phyloP scores from a whole-genome alignment of 805 yeast species.

The Yamadazyma ubonensis region DNA sequence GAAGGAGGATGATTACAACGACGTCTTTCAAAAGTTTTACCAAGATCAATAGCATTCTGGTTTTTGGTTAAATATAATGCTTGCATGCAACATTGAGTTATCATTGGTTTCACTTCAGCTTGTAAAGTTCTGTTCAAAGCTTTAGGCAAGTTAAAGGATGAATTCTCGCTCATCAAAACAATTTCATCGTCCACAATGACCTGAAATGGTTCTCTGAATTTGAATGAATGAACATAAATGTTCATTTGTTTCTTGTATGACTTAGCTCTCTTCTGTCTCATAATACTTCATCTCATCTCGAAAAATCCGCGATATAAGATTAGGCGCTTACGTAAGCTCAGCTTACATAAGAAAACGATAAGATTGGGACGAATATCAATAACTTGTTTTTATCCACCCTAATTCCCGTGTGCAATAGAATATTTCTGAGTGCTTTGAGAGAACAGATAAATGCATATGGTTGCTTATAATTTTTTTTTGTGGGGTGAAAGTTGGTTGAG shows the following conservation, averaged over 20 bases:
- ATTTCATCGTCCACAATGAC: conserved; percentile 81
- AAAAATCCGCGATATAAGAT: conserved; percentile 1
- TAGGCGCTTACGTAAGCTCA: background rate
- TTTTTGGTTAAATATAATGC: conserved; percentile 70
- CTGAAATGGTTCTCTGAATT: conserved; percentile 92
- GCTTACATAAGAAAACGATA: too few species aligned
- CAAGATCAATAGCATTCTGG: conserved; percentile 75
- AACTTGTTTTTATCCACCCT: too few species aligned
- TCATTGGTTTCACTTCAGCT: conserved; percentile 82
- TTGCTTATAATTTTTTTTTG: too few species aligned
- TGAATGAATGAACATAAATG: conserved; percentile 79
- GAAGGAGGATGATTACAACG: conserved; percentile 82
- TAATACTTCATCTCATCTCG: conserved; percentile 23
- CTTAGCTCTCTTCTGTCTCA: conserved; percentile 97
- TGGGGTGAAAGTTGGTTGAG: too few species aligned
- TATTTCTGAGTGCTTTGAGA: too few species aligned
- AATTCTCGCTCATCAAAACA: conserved; percentile 60
- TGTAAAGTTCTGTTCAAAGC: conserved; percentile 81
- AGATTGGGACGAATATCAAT: too few species aligned
- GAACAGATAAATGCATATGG: too few species aligned
- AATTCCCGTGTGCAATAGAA: too few species aligned
- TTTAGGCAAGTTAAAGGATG: conserved; percentile 76
- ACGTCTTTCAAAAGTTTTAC: conserved; percentile 85
- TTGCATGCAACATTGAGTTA: conserved; percentile 94
- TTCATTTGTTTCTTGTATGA: conserved; percentile 91